Conservation (phyloP, 129 eudicot genomes). For the Artemisia tridentata region DNA sequence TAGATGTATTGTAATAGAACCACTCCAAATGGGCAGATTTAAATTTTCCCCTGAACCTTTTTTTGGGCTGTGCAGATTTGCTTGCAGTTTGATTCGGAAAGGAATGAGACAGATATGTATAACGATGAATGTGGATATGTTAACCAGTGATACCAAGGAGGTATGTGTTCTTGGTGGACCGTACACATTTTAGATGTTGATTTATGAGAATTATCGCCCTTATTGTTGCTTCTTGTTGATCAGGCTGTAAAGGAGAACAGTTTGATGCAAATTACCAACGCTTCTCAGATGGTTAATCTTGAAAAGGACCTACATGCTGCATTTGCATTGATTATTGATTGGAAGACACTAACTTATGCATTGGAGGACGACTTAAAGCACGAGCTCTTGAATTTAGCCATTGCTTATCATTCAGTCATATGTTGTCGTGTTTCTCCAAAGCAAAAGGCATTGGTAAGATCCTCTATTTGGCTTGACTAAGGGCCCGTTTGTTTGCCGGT, state of each 20-base stretch:
- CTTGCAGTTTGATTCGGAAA: constrained; percentile 89
- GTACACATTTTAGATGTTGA: background rate
- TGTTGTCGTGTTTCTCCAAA: constrained; percentile 96
- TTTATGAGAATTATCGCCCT: background rate
- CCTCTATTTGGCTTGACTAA: constrained; percentile 6
- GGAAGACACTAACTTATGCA: constrained; percentile 69
- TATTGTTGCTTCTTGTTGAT: constrained; percentile 4
- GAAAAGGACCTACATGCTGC: constrained; percentile 93
- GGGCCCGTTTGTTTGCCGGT: too few relatives aligned
- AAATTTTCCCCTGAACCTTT: background rate
- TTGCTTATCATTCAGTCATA: constrained; percentile 81
- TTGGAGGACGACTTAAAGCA: constrained; percentile 74
- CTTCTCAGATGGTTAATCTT: constrained; percentile 78
- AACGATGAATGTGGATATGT: constrained; percentile 45
- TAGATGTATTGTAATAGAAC: too few relatives aligned
- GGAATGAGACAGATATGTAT: constrained; percentile 87
- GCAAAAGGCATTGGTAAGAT: constrained; percentile 82
- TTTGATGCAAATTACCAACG: constrained; percentile 73
- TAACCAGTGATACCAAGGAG: constrained; percentile 46
- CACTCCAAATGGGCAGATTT: too few relatives aligned
- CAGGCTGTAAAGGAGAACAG: constrained; percentile 72
- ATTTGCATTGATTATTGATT: constrained; percentile 83
- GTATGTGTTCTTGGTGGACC: constrained; percentile 35
- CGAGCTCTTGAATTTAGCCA: constrained; percentile 72
- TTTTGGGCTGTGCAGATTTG: constrained; percentile 48